Evolutionary conservation across 164 flowering plant genomes (phyloP).

Genomic region (Nelumbo lutea): DNA sequence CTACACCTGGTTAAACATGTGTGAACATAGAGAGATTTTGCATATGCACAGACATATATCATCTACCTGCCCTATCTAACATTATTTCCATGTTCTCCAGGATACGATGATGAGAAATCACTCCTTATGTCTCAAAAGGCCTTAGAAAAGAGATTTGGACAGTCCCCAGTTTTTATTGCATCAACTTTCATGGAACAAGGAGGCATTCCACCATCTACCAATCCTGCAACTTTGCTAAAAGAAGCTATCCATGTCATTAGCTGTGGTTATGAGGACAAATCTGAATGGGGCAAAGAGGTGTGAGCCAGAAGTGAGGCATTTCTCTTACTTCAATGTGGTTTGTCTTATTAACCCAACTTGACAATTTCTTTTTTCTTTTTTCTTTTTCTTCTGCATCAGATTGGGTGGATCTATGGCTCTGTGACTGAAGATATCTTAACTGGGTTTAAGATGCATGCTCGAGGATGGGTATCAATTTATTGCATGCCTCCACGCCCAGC

Average conservation of each 20-base stretch:
- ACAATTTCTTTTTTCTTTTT: neutral
- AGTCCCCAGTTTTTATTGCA: slow-evolving; percentile 91
- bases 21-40: too few species aligned
- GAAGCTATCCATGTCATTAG: slow-evolving; percentile 99
- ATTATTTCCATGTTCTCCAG: slow-evolving; percentile 34
- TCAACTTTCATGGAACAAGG: slow-evolving; percentile 97
- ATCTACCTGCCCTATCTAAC: neutral
- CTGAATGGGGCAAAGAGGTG: slow-evolving; percentile 99
- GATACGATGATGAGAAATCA: slow-evolving; percentile 87
- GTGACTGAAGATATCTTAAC: slow-evolving; percentile 98
- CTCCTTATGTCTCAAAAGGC: slow-evolving; percentile 96
- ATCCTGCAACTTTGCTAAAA: slow-evolving; percentile 80
- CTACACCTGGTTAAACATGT: too few species aligned
- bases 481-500: slow-evolving; percentile 98
- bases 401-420: slow-evolving; percentile 98
- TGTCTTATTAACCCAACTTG: neutral
- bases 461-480: slow-evolving; percentile 94
- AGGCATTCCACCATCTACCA: slow-evolving; percentile 92
- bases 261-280: slow-evolving; percentile 96
- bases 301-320: slow-evolving; percentile 14
- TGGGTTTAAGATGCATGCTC: slow-evolving; percentile 98
- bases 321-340: neutral
- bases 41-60: neutral
- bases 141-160: slow-evolving; percentile 95
- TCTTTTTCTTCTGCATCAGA: slow-evolving; percentile 35